These are phyloP conservation scores for Rhizopogon roseolus DNA, from an alignment of 768 basidiomycete species.

Conservation along the genomic window DNA sequence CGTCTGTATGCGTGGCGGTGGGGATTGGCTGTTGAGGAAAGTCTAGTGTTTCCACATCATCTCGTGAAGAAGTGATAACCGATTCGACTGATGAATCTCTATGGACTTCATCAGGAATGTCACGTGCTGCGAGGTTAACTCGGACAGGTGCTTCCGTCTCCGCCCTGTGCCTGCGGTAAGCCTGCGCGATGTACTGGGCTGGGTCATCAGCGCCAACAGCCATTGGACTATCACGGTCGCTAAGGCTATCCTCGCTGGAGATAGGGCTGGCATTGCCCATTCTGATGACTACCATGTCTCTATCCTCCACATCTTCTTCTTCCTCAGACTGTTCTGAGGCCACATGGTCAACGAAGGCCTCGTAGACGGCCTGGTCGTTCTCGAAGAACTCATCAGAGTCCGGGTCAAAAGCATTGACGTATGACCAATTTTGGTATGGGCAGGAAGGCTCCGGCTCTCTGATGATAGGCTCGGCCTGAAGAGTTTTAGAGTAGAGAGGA, in stretches of 20 bases:
- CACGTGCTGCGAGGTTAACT: conserved; percentile 18
- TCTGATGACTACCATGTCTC: conserved; percentile 27
- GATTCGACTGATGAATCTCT: conserved; percentile 2
- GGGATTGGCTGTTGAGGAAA: not conserved
- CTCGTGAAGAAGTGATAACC: not conserved
- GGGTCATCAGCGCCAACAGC: conserved; percentile 39
- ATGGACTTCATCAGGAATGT: conserved; percentile 6
- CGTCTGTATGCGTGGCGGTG: no score
- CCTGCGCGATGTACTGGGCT: conserved; percentile 32
- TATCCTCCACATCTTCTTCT: conserved; percentile 23
- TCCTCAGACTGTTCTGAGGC: conserved; percentile 2
- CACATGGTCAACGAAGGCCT: conserved; percentile 55
- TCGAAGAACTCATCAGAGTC: conserved; percentile 77
- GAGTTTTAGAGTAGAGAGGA: conserved; percentile 49
- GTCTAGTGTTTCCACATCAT: not conserved
- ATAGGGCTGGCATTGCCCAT: conserved; percentile 30
- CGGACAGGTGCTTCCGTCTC: conserved; percentile 11
- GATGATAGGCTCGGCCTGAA: conserved; percentile 33
- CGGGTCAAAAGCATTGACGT: conserved; percentile 67
- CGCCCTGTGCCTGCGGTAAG: conserved; percentile 26
- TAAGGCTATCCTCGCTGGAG: conserved; percentile 38
- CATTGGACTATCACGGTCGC: conserved; percentile 47
- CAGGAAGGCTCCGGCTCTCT: conserved; percentile 37
- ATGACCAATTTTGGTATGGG: conserved; percentile 55
- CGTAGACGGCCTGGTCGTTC: conserved; percentile 52